Base-by-base conservation (phyloP, 2,329 filamentous ascomycete species). In the Cytospora paraplurivora region DNA sequence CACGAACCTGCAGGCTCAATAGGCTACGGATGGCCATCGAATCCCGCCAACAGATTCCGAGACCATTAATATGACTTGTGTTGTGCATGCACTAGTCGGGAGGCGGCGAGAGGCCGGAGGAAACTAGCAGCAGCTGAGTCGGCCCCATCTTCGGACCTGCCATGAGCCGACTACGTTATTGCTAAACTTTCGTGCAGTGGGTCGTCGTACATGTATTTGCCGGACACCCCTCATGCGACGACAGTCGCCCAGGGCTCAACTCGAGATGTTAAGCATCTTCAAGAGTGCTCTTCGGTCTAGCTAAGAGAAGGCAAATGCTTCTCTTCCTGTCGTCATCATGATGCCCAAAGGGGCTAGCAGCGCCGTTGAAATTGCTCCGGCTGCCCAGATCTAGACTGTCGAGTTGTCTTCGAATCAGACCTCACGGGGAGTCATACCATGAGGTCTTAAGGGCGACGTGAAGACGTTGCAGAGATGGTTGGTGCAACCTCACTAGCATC, bases 1-100 rank as follows among this genome's bases (percentile, higher is more conserved):
- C 38, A 32, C 32, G 19, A 44, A 44, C 32, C 59, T 38, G 44
- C 5, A 19, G n/a, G 21, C 21, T 47, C n/a, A 47, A 11, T 7
- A n/a, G 44, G 44, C 11, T 47, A 47, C 44, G 44, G 12, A 47
- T 10, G n/a, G n/a, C 44, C 11, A n/a, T 47, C 44, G n/a, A 47
- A 21, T 21, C 44, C n/a, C n/a, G 19, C 21, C 44, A 47, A 11
- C 44, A 47, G 44, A 47, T 47, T 47, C 44, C n/a, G 44, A 47
- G 44, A 47, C 44, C 17, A n/a, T 1, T 21, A 47, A 47, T 44
- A 32, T 55, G 51, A 61, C 38, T 21, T 61, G 59, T 61, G 49
- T 50, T 38, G 59, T 55, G 41, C 51, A 50, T 50, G 21, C 37
- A 44, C 58, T 34, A 55, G 51, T 17, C 12, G 27, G 19, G 49